Percentiles rank a stretch among this genome's conserved stretches.
These are phyloP conservation scores for Parafenestella ontariensis DNA, from an alignment of 2,329 filamentous ascomycete species.

Conservation along the genomic window DNA sequence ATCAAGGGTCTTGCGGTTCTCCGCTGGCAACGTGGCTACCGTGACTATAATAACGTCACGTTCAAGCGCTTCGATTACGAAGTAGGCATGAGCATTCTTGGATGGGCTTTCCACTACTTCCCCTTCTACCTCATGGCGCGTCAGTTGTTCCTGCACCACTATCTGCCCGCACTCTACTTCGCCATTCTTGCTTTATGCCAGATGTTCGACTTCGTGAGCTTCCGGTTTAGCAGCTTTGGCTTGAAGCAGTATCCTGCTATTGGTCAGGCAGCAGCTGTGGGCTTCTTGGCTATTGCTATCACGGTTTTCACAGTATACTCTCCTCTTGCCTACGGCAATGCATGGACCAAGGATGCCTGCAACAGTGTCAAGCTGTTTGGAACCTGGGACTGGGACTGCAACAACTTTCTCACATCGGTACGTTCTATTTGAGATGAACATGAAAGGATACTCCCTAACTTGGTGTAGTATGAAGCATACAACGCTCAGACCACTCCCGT, in stretches of 20 bases:
- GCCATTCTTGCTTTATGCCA: conserved; percentile 89
- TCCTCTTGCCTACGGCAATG: conserved; percentile 89
- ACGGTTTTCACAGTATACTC: conserved; percentile 84
- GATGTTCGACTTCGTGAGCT: conserved; percentile 83
- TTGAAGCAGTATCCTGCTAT: conserved; percentile 74
- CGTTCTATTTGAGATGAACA: conserved; percentile 54
- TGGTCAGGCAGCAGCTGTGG: conserved; percentile 75
- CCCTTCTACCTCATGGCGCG: conserved; percentile 98
- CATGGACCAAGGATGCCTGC: conserved; percentile 91
- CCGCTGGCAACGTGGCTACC: conserved; percentile 91
- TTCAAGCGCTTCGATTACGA: conserved; percentile 99
- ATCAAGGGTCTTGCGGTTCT: conserved; percentile 90
- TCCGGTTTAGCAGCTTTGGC: conserved; percentile 72
- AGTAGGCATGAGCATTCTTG: conserved; percentile 85
- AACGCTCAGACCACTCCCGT: conserved; percentile 21
- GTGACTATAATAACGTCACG: conserved; percentile 79
- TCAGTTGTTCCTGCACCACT: conserved; percentile 97
- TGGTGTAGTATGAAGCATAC: conserved; percentile 42
- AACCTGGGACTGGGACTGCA: conserved; percentile 98
- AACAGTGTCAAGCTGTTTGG: conserved; percentile 83
- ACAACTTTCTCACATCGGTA: conserved; percentile 86
- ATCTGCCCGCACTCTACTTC: conserved; percentile 96
- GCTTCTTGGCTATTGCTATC: conserved; percentile 76
- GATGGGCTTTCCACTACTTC: conserved; percentile 98
- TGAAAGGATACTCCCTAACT: conserved; percentile 21